Base-by-base conservation (phyloP, 2,329 filamentous ascomycete genomes). In the Beauveria rudraprayagi region DNA sequence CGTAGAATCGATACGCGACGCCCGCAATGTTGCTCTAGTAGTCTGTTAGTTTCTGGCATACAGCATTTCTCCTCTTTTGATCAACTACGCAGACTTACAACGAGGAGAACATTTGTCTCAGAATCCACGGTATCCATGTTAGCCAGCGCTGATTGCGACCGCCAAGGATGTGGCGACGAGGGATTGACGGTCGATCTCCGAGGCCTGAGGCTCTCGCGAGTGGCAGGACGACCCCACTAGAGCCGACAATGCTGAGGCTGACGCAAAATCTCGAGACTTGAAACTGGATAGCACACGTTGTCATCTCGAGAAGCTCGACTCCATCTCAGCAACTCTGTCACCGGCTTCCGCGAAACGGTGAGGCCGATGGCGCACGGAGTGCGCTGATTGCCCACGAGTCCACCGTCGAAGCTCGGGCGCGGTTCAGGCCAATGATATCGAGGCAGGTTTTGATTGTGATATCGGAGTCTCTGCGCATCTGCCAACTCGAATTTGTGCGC, bases 61-160 rank as follows among this genome's bases (percentile, higher is more conserved):
- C 30, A n/a, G 24, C n/a, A 24, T 14, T 37, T 60, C n/a, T 17
- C 17, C 44, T 24, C 46, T 26, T 44, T 7, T 44, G 44, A 64
- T 69, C 34, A 71, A 65, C 11, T 17, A 10, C 37, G 17, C 22
- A 51, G 17, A 75, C 80, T 68, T 66, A 85, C 83, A 75, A 85
- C 77, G 68, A 83, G 75, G 68, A 86, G 73, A 63, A 78, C 78
- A 74, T 86, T 86, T 70, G 83, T 86, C 69, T 84, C 82, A 73
- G 84, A 84, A 74, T 85, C 83, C 66, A 81, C 80, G 72, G 80
- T 79, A 73, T 86, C 83, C 83, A 86, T 86, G 70, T 80, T 82
- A 48, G 19, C 52, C 5, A 56, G 28, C 22, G n/a, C 7, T 30
- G 19, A 41, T 37, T 19, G 46, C 37, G n/a, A 53, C 17, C n/a